These are phyloP conservation scores for Neurospora discreta DNA, from an alignment of 495 filamentous ascomycete genomes.

Conservation along the genomic window DNA sequence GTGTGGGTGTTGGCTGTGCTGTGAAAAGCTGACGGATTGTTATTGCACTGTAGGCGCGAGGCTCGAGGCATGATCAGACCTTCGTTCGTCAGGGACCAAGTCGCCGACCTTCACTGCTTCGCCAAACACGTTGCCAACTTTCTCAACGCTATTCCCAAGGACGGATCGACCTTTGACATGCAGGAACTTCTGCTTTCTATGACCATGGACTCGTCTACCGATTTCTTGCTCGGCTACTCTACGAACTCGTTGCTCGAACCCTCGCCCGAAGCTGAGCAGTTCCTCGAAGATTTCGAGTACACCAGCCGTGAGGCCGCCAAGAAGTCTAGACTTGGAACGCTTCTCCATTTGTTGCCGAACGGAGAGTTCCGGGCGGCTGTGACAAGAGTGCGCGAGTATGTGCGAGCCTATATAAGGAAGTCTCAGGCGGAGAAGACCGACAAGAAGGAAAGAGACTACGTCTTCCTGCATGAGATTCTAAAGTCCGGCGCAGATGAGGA, in stretches of 20 bases:
- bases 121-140: slow-evolving; percentile 47
- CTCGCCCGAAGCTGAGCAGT: slow-evolving; percentile 22
- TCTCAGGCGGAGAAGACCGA: slow-evolving; percentile 11
- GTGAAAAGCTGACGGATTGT: neutral
- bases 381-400: slow-evolving; percentile 29
- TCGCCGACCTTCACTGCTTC: slow-evolving; percentile 41
- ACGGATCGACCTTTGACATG: slow-evolving; percentile 44
- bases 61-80: slow-evolving; percentile 36
- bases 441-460: slow-evolving; percentile 26
- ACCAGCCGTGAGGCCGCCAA: slow-evolving; percentile 26
- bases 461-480: slow-evolving; percentile 41
- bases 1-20: neutral
- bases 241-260: slow-evolving; percentile 22
- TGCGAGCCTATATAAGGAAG: slow-evolving; percentile 30
- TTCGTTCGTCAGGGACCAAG: slow-evolving; percentile 38
- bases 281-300: slow-evolving; percentile 30
- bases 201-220: slow-evolving; percentile 56
- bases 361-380: slow-evolving; percentile 34
- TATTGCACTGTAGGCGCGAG: slow-evolving; percentile 22
- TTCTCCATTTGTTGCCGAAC: slow-evolving; percentile 40
- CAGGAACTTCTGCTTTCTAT: slow-evolving; percentile 48
- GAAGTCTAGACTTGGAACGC: slow-evolving; percentile 40
- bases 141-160: slow-evolving; percentile 30
- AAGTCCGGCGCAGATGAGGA: slow-evolving; percentile 24
- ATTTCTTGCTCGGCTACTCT: slow-evolving; percentile 42